These are phyloP conservation scores for Phytopythium montanum DNA, from an alignment of 352 stramenopile genomes.

Conservation along the genomic window DNA sequence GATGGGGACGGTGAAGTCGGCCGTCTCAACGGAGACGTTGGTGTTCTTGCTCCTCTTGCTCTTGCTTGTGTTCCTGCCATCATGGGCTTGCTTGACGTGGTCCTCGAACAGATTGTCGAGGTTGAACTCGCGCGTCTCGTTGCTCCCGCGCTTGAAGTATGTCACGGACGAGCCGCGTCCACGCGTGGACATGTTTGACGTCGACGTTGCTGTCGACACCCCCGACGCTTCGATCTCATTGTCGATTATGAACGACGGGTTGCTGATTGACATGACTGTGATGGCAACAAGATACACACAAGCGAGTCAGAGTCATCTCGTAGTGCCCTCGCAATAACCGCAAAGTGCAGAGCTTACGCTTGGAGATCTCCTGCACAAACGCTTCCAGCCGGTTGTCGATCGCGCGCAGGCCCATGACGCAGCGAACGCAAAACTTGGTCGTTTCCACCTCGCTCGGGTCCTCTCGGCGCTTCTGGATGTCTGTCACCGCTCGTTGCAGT, in stretches of 20 bases:
- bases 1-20: slow-evolving; percentile 5
- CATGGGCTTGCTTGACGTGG: slow-evolving; percentile 7
- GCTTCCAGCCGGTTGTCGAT: slow-evolving; percentile 31
- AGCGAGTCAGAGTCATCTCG: neutral
- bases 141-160: slow-evolving; percentile 31
- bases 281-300: neutral
- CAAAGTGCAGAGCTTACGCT: slow-evolving; percentile 8
- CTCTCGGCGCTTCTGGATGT: neutral
- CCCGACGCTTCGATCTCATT: neutral
- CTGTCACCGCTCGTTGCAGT: neutral
- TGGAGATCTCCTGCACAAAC: slow-evolving; percentile 30
- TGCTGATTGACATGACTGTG: slow-evolving; percentile 9
- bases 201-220: neutral
- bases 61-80: too few species aligned
- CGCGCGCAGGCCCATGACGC: slow-evolving; percentile 36
- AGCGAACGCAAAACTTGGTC: slow-evolving; percentile 59
- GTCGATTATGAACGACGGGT: neutral
- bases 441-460: slow-evolving; percentile 16
- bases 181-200: neutral
- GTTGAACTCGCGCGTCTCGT: slow-evolving; percentile 23
- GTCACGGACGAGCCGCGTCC: slow-evolving; percentile 16
- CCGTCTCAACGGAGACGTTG: neutral
- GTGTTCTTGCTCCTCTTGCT: neutral
- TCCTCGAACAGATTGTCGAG: slow-evolving; percentile 26
- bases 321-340: neutral